Evolutionary conservation across 192 early-diverging fungal genomes (phyloP).

Genomic region (Gigaspora rosea): DNA sequence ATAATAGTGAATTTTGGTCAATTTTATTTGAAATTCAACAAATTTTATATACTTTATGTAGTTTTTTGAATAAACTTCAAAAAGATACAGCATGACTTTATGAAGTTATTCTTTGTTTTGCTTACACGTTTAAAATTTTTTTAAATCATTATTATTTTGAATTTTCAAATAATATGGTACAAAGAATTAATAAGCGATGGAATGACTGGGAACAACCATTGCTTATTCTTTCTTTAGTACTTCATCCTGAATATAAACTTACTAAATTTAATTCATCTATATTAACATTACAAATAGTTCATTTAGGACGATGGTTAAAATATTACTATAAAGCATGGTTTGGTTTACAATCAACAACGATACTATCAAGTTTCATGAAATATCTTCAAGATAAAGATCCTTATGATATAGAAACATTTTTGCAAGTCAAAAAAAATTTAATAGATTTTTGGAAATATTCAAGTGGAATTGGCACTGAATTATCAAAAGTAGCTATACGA

Average conservation of each 20-base stretch:
- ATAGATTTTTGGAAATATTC: conserved; percentile 5
- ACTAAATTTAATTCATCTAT: neutral
- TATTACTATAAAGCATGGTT: conserved; percentile 22
- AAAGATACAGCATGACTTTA: neutral
- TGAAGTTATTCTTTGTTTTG: conserved; percentile 12
- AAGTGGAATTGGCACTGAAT: neutral
- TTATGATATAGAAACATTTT: conserved; percentile 14
- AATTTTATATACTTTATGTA: too few species aligned
- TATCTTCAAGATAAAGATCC: conserved; percentile 12
- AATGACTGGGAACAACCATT: neutral
- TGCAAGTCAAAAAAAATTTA: conserved; percentile 8
- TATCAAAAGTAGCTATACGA: neutral
- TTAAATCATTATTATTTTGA: neutral
- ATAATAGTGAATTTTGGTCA: too few species aligned
- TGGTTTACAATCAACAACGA: neutral
- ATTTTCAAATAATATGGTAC: neutral
- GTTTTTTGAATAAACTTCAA: neutral
- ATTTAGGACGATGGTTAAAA: neutral
- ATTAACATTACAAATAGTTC: too few species aligned
- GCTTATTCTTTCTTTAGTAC: neutral
- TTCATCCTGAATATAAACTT: neutral
- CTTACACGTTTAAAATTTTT: neutral
- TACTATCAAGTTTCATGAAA: neutral
- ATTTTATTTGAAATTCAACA: too few species aligned
- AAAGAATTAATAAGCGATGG: neutral